These are phyloP conservation scores for Dunaliella sp. DNA, from an alignment of 139 green algal species.

Conservation along the genomic window DNA sequence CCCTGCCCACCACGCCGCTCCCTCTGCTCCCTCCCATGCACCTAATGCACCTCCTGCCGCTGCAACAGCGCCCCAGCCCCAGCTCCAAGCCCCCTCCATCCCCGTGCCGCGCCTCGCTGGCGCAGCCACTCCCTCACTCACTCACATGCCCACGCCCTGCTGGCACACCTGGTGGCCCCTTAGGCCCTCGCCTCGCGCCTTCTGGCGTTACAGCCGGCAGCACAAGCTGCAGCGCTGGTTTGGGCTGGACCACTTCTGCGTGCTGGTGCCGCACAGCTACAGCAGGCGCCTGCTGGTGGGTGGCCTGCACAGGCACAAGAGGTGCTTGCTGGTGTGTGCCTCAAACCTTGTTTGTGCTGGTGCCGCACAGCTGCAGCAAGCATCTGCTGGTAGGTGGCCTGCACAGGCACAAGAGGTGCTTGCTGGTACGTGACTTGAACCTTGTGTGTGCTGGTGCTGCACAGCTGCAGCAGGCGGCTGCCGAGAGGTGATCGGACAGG, in stretches of 20 bases:
- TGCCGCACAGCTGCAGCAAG: conserved; percentile 65
- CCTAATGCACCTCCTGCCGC: neutral
- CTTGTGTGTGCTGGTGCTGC: conserved; percentile 65
- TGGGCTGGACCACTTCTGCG: conserved; percentile 52
- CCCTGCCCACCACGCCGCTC: neutral
- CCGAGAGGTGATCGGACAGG: no score
- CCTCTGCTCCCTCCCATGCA: neutral
- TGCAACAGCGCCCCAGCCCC: neutral
- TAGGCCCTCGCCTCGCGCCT: neutral
- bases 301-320: no score
- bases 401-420: no score
- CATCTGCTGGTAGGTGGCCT: conserved; percentile 59
- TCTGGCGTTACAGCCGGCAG: conserved; percentile 25
- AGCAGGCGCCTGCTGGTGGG: conserved; percentile 60
- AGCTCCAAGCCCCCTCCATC: neutral
- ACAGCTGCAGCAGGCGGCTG: conserved; percentile 65
- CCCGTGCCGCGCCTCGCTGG: neutral
- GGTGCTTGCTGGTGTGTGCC: conserved; percentile 78
- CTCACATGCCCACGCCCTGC: neutral
- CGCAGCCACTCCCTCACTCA: neutral
- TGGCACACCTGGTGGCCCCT: conserved; percentile 14
- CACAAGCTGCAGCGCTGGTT: conserved; percentile 82
- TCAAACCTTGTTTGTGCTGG: conserved; percentile 59
- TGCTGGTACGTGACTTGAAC: conserved; percentile 67
- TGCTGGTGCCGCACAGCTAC: conserved; percentile 68